These are phyloP conservation scores for Globisporangium camurandrum DNA, from an alignment of 352 stramenopile species.

Conservation along the genomic window DNA sequence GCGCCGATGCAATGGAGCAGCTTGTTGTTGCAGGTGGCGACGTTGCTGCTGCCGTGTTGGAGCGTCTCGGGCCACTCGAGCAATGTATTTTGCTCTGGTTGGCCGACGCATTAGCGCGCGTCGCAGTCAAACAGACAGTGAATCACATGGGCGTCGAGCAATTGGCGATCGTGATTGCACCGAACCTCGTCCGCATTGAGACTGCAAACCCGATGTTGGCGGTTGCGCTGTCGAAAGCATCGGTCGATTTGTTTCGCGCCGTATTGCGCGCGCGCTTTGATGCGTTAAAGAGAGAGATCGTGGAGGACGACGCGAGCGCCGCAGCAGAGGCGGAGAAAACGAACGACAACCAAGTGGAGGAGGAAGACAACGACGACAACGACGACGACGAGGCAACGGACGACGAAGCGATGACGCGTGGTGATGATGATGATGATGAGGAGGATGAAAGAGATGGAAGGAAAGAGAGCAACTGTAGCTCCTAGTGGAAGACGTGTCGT, in stretches of 20 bases:
- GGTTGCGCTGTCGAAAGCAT: constrained; percentile 75
- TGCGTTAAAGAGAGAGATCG: constrained; percentile 4
- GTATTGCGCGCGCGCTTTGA: constrained; percentile 37
- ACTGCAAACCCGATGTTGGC: constrained; percentile 82
- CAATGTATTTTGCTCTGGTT: constrained; percentile 73
- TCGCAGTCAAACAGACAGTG: constrained; percentile 55
- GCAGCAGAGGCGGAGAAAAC: background rate
- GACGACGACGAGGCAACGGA: too few species aligned
- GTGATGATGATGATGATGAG: too few species aligned
- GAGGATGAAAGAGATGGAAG: too few species aligned
- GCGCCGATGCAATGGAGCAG: constrained; percentile 59
- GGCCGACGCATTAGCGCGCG: constrained; percentile 64
- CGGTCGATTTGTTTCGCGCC: constrained; percentile 66
- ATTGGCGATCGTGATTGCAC: constrained; percentile 84
- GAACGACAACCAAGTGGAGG: background rate
- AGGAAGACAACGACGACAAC: too few species aligned
- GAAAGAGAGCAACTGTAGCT: too few species aligned
- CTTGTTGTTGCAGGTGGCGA: constrained; percentile 15
- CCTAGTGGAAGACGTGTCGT: too few species aligned
- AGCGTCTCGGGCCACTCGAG: constrained; percentile 42
- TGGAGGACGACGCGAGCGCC: background rate
- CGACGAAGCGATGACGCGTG: too few species aligned
- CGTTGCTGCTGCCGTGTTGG: constrained; percentile 29
- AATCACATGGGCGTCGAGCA: constrained; percentile 90
- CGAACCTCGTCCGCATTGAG: constrained; percentile 85